Evolutionary conservation across 2,329 filamentous ascomycete genomes (phyloP).

Genomic region (Mycogone perniciosa): DNA sequence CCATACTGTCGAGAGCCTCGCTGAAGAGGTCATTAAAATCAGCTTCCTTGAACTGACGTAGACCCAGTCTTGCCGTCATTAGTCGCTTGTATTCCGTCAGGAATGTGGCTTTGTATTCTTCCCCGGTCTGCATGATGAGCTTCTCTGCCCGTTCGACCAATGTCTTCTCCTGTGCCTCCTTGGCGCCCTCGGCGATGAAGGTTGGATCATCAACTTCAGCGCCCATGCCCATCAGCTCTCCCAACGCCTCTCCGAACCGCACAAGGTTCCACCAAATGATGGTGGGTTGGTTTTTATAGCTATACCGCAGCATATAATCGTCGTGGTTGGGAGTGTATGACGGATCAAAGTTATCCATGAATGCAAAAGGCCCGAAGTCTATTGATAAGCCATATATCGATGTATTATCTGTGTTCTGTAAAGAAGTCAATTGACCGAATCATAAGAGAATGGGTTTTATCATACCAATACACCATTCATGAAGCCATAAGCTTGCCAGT

Average conservation of each 20-base stretch:
- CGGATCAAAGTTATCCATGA: slow-evolving; percentile 95
- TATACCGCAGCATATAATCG: slow-evolving; percentile 79
- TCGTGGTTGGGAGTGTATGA: slow-evolving; percentile 96
- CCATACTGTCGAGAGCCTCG: slow-evolving; percentile 74
- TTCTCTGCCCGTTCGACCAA: slow-evolving; percentile 75
- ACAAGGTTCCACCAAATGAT: slow-evolving; percentile 99
- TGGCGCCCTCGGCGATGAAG: slow-evolving; percentile 68
- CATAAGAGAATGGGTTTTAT: background rate
- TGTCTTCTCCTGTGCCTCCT: slow-evolving; percentile 54
- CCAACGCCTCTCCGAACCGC: slow-evolving; percentile 79
- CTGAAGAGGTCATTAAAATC: slow-evolving; percentile 81
- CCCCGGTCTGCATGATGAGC: slow-evolving; percentile 71
- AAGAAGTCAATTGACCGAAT: slow-evolving; percentile 15
- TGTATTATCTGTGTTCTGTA: slow-evolving; percentile 87
- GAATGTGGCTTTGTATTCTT: slow-evolving; percentile 86
- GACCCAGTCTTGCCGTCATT: slow-evolving; percentile 73
- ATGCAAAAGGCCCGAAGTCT: slow-evolving; percentile 95
- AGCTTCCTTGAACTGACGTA: slow-evolving; percentile 59
- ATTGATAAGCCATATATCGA: slow-evolving; percentile 83
- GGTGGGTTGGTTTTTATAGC: slow-evolving; percentile 87
- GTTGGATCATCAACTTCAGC: slow-evolving; percentile 60
- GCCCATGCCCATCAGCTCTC: slow-evolving; percentile 79
- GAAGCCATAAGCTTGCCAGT: slow-evolving; percentile 98
- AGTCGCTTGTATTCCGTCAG: slow-evolving; percentile 81
- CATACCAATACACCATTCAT: slow-evolving; percentile 82